Evolutionary conservation across 1,284 basidiomycete genomes (phyloP), one percentile per base, ranked within the genome.

Genomic region (Acaromyces ingoldii): DNA sequence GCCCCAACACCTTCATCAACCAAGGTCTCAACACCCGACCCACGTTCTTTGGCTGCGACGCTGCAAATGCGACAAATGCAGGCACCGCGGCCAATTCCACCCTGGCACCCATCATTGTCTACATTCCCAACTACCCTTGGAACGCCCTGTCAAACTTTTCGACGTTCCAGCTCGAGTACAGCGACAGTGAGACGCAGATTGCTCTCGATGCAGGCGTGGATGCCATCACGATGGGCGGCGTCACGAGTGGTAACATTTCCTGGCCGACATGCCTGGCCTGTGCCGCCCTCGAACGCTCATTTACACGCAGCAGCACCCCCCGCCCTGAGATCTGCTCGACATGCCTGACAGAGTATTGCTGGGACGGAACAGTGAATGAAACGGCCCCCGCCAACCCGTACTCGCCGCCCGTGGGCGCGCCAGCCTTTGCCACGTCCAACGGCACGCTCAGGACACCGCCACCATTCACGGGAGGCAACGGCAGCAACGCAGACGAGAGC

Each of bases 21-120:
- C 81, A 80, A 6, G 87, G 87, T 13, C 78, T 85, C 9, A 85
- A 84, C 70, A 79, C 79, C 34, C 81, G 86, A 17, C 82, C 86
- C 5, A 84, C 84, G 0, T 88, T 89, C 75, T 89, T 88, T 75
- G 87, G 87, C 0, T 88, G 86, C 67, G 76, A 77, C 54, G 74
- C 72, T 38, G 77, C 76, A 26, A 71, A 68, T 53, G 63, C 63
- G 21, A 70, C 61, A 46, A 70, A 42, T 58, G 51, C 57, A 13
- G 37, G 40, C 25, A 67, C 57, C 15, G 34, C 57, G 1, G 54
- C 46, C 31, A 75, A 77, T 49, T 66, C 68, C 47, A 57, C 63
- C 19, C 55, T 68, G 15, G 77, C 77, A 4, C 77, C 78, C 5
- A 42, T 79, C 9, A 58, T 80, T 43, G 63, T 78, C 50, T 80